Conservation (phyloP, 169 alveolate genomes). For the Amoebophrya sp. region DNA sequence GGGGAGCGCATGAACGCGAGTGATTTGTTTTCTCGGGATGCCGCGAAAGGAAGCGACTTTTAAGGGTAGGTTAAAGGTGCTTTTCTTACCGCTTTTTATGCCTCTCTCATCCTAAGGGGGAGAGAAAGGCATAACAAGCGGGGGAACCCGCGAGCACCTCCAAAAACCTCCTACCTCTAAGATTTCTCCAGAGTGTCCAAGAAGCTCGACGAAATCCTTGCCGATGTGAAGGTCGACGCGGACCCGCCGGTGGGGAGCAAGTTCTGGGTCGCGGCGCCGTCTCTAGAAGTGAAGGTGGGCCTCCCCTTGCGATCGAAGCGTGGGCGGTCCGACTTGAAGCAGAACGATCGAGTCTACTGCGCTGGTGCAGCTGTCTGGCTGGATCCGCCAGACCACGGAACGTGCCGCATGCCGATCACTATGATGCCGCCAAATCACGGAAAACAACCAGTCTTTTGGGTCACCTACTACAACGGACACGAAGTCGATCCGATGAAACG, state of each 20-base stretch:
- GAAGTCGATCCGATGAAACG: background rate
- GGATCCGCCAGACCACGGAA: slow-evolving; percentile 17
- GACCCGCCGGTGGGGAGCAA: background rate
- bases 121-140: too few species aligned
- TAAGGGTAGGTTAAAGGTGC: too few species aligned
- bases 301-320: background rate
- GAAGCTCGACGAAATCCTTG: background rate
- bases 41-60: background rate
- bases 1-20: slow-evolving; percentile 14
- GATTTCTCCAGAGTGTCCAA: too few species aligned
- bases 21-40: background rate
- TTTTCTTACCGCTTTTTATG: too few species aligned
- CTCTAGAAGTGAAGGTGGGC: background rate
- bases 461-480: background rate
- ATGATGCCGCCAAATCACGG: background rate
- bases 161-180: too few species aligned
- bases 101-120: too few species aligned
- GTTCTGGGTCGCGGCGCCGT: background rate
- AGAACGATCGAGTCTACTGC: background rate
- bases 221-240: background rate
- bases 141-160: too few species aligned
- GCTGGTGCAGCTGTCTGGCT: background rate
- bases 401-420: slow-evolving; percentile 6
- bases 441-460: background rate
- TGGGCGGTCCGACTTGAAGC: background rate